Conservation (phyloP, 305 asterid species). For the Fraxinus ornus region DNA sequence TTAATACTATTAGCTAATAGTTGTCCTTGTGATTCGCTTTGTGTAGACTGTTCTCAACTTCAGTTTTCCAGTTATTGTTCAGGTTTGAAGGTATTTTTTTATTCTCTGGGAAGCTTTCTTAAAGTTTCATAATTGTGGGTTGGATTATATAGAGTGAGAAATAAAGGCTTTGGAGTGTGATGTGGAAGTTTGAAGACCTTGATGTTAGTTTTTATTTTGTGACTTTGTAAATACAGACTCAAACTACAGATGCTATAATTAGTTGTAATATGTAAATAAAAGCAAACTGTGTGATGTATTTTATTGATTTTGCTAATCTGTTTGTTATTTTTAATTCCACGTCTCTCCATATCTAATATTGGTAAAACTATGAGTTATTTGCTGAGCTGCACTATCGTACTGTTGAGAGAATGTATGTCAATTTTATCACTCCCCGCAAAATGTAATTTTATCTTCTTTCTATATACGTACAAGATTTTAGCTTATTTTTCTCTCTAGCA, state of each 20-base stretch:
- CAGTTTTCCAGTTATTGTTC: not conserved
- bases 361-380: not conserved
- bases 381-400: not conserved
- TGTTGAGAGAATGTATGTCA: not conserved
- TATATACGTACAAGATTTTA: not conserved
- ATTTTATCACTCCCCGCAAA: not conserved
- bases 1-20: not conserved
- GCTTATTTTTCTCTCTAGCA: not conserved
- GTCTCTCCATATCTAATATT: not conserved
- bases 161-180: slow-evolving; percentile 28
- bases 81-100: slow-evolving; percentile 46
- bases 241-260: slow-evolving; percentile 29
- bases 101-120: slow-evolving; percentile 27
- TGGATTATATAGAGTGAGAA: slow-evolving; percentile 20
- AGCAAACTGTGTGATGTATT: not conserved
- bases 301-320: not conserved
- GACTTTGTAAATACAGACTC: slow-evolving; percentile 38
- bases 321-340: not conserved
- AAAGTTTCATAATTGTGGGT: slow-evolving; percentile 28
- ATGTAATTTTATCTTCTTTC: not conserved
- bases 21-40: not conserved
- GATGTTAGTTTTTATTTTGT: slow-evolving; percentile 23
- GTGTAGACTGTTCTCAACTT: not conserved
- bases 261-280: slow-evolving; percentile 31
- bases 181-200: slow-evolving; percentile 32